Conservation (phyloP, 441 rosid genomes). For the Manihot esculenta region DNA sequence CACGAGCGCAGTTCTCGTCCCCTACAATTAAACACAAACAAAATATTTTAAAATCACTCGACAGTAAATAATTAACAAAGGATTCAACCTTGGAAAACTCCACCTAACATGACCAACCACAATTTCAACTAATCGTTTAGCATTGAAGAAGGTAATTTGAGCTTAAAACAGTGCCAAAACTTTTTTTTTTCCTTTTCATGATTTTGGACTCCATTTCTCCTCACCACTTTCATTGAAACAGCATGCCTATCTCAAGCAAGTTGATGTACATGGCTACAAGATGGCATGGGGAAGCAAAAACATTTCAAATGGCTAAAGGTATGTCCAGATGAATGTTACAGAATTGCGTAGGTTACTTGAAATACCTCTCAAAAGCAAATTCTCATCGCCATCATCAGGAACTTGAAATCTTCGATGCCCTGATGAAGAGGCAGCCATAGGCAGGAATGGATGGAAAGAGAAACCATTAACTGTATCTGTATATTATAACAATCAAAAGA, state of each 20-base stretch:
- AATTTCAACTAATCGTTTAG: not conserved
- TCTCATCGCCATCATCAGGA: constrained; percentile 48
- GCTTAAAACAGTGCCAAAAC: not conserved
- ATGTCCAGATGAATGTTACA: constrained; percentile 5
- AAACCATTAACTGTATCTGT: constrained; percentile 86
- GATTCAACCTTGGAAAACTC: not conserved
- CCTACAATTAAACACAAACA: constrained; percentile 29
- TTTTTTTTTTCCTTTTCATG: not conserved
- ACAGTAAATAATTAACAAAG: not conserved
- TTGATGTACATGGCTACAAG: not conserved
- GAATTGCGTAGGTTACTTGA: not conserved
- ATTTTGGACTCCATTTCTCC: not conserved
- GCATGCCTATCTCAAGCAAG: not conserved
- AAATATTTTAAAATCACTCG: not conserved
- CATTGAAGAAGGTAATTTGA: not conserved
- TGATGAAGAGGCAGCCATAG: constrained; percentile 88
- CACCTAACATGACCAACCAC: not conserved
- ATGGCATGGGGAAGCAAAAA: not conserved
- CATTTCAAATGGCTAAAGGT: not conserved
- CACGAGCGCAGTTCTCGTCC: constrained; percentile 64
- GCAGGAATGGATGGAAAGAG: constrained; percentile 84
- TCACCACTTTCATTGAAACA: not conserved
- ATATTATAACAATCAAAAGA: not conserved
- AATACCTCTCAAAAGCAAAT: constrained; percentile 50
- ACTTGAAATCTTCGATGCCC: constrained; percentile 77